A percentile compares a stretch with the other conserved stretches of the same genome.
Evolutionary conservation across 2,329 filamentous ascomycete genomes (phyloP).

Genomic region (Nothomitra cinnamomea): DNA sequence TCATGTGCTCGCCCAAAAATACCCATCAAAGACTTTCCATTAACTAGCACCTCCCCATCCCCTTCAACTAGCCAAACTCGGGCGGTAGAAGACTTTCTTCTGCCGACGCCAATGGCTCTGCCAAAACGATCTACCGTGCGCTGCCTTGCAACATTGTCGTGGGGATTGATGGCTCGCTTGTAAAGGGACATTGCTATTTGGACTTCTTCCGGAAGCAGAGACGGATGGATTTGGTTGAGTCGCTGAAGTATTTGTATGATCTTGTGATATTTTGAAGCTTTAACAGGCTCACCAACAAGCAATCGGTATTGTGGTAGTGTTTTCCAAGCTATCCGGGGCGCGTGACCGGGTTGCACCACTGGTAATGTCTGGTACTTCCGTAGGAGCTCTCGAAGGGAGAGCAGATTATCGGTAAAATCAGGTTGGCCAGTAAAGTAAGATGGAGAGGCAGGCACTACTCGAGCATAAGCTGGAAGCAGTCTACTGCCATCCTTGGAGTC

Average conservation of each 20-base stretch:
- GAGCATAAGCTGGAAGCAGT: conserved; percentile 23
- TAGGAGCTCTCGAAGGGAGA: conserved; percentile 54
- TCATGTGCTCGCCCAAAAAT: conserved; percentile 82
- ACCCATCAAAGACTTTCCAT: conserved; percentile 69
- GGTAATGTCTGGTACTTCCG: conserved; percentile 61
- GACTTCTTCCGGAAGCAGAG: conserved; percentile 56
- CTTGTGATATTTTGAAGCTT: conserved; percentile 60
- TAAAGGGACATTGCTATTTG: conserved; percentile 47
- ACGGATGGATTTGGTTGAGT: conserved; percentile 71
- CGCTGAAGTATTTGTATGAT: conserved; percentile 61
- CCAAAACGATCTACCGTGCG: conserved; percentile 58
- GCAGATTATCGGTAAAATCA: conserved; percentile 68
- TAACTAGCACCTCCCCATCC: conserved; percentile 75
- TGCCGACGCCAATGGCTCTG: conserved; percentile 61
- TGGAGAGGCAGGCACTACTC: conserved; percentile 65
- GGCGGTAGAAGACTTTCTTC: conserved; percentile 74
- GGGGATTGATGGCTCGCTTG: conserved; percentile 57
- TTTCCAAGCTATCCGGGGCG: conserved; percentile 64
- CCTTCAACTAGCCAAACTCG: conserved; percentile 83
- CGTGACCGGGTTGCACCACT: conserved; percentile 43
- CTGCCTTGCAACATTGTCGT: conserved; percentile 44
- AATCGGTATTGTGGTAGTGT: conserved; percentile 60
- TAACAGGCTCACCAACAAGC: conserved; percentile 53
- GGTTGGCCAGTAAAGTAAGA: conserved; percentile 91
- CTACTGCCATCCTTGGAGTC: neutral